Evolutionary conservation across 2,329 filamentous ascomycete genomes (phyloP).

Genomic region (Botrytis squamosa): DNA sequence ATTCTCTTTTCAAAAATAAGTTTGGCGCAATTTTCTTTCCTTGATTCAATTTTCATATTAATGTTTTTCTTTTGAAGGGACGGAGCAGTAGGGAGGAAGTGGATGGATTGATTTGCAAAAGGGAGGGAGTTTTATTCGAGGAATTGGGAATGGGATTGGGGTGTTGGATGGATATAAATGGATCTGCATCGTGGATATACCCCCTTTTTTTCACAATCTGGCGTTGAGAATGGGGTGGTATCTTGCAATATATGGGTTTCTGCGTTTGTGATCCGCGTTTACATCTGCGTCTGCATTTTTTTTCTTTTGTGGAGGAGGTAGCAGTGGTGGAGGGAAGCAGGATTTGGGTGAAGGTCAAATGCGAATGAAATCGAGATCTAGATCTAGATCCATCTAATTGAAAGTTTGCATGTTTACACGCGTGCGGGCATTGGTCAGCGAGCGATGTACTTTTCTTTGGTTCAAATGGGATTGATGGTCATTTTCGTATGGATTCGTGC

Average conservation of each 20-base stretch:
- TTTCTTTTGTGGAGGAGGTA: too few relatives aligned
- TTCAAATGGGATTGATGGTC: background rate
- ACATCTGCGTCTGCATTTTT: background rate
- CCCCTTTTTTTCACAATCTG: background rate
- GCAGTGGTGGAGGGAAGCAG: background rate
- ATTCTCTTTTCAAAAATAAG: background rate
- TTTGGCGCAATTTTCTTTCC: background rate
- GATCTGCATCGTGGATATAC: conserved; percentile 13
- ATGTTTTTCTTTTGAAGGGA: background rate
- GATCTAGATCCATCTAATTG: background rate
- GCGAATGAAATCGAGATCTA: background rate
- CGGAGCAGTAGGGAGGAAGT: background rate
- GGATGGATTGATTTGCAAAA: background rate
- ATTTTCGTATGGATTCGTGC: background rate
- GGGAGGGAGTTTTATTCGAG: background rate
- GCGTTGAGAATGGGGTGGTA: background rate
- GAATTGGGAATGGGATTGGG: background rate
- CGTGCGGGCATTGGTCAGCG: background rate
- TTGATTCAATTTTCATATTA: background rate
- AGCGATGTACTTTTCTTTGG: background rate
- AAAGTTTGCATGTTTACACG: background rate
- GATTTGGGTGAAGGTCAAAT: background rate
- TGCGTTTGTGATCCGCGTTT: background rate
- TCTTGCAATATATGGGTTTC: background rate
- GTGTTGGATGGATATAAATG: conserved; percentile 12